Percentiles rank a stretch among this genome's conserved stretches.
Conservation (phyloP, 345 rosid species). For the Noccaea caerulescens region DNA sequence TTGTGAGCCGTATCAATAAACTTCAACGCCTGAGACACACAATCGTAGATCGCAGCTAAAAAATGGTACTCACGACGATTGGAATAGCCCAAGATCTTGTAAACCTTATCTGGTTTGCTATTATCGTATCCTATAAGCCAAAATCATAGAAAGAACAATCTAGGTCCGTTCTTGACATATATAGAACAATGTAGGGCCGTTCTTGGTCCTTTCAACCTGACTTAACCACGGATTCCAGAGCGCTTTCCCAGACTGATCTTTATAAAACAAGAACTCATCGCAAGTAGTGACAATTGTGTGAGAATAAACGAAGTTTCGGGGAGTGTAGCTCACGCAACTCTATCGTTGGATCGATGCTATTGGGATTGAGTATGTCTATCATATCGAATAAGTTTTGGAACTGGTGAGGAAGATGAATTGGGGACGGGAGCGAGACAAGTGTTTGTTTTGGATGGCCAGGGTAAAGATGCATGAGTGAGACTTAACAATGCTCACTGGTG, state of each 20-base stretch:
- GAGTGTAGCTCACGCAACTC: background rate
- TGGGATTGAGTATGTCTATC: background rate
- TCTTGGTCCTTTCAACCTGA: too few relatives aligned
- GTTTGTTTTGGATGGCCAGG: conserved; percentile 15
- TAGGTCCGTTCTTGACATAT: too few relatives aligned
- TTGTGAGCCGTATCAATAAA: background rate
- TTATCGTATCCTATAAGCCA: background rate
- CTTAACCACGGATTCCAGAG: too few relatives aligned
- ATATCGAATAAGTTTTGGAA: background rate
- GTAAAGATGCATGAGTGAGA: too few relatives aligned
- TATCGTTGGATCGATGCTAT: background rate
- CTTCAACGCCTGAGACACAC: conserved; percentile 1
- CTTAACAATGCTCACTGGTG: too few relatives aligned
- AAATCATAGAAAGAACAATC: background rate
- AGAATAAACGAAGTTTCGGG: too few relatives aligned
- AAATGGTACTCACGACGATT: too few relatives aligned
- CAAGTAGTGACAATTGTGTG: too few relatives aligned
- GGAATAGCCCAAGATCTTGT: background rate
- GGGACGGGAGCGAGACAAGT: conserved; percentile 5
- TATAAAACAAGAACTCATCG: too few relatives aligned
- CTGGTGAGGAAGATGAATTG: background rate
- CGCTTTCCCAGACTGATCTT: too few relatives aligned
- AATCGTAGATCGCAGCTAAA: conserved; percentile 5
- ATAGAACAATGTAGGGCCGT: too few relatives aligned
- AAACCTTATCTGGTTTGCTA: background rate